Evolutionary conservation across 2,329 filamentous ascomycete genomes (phyloP), one percentile per base, ranked within the genome.

Genomic region (Fusarium cicatricum): DNA sequence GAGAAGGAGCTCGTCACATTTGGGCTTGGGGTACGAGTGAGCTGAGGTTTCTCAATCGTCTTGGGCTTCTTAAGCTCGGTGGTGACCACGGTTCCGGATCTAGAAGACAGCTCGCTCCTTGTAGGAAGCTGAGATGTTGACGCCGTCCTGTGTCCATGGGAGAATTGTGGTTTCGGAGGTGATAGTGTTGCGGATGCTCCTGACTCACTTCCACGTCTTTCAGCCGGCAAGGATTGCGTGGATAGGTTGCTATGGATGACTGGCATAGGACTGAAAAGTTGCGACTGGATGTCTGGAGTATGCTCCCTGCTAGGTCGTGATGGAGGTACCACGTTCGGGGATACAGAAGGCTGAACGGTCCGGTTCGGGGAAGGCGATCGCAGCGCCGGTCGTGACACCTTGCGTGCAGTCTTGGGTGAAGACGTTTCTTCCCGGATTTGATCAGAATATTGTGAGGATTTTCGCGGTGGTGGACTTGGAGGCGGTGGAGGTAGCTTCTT

Each of bases 231-330:
- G 3, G 82, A 81, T 3, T 78, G 72, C 2, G 80, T 77, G 3
- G 79, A 80, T 7, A 85, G 75, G 69, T 84, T 91, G 79, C 79
- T 90, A 67, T 82, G 90, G 62, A 87, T 88, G 58, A 87, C 68
- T 6, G 82, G 81, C 19, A 82, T 69, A 2, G 80, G 77, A 3
- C 79, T 77, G 26, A 78, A 80, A 3, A 85, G 68, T 53, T 86
- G 84, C 7, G 81, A 77, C 26, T 85, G 82, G 40, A 91, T 78
- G 53, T 85, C 81, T 5, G 85, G 83, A 0, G 87, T 87, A 19
- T 88, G 88, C 66, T 90, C 85, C 71, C 89, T 81, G 66, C 88
- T 91, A 1, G 89, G 89, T 43, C 89, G 79, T 29, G 77, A 72
- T 28, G 88, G 87, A 31, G 82, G 81, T 14, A 71, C 72, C 11